Evolutionary conservation across 345 rosid genomes (phyloP).

Genomic region (Salix exigua): DNA sequence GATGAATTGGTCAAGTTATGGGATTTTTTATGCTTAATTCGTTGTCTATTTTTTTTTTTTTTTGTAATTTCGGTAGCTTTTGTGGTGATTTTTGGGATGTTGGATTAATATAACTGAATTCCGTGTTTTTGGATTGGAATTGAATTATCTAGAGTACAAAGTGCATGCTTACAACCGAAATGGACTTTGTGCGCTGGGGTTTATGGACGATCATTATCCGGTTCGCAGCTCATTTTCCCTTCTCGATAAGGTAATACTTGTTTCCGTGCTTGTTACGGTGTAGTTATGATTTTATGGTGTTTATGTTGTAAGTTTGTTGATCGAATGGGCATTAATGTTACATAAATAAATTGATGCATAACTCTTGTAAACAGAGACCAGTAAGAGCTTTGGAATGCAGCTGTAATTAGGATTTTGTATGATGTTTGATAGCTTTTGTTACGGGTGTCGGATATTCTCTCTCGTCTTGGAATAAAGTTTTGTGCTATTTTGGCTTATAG

Average conservation of each 20-base stretch:
- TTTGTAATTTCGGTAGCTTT: background rate
- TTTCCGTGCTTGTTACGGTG: background rate
- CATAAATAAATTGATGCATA: no score
- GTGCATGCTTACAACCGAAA: conserved; percentile 86
- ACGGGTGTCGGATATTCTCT: background rate
- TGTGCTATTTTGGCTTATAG: background rate
- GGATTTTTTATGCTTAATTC: background rate
- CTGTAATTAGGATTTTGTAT: background rate
- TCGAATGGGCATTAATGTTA: no score
- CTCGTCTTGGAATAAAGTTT: no score
- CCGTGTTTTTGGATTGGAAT: background rate
- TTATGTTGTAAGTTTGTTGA: background rate
- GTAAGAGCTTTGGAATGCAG: background rate
- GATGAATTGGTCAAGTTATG: background rate
- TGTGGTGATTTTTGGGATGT: background rate
- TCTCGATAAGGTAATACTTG: conserved; percentile 64
- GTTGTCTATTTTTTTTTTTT: background rate
- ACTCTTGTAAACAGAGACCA: background rate
- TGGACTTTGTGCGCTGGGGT: conserved; percentile 82
- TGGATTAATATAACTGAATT: background rate
- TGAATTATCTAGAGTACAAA: conserved; percentile 65
- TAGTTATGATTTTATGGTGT: background rate
- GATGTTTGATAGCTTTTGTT: background rate
- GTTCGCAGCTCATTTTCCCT: conserved; percentile 89
- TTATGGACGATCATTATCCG: conserved; percentile 96